Evolutionary conservation across 148 eudicot species (phyloP).

Genomic region (Vaccinium myrtillus): DNA sequence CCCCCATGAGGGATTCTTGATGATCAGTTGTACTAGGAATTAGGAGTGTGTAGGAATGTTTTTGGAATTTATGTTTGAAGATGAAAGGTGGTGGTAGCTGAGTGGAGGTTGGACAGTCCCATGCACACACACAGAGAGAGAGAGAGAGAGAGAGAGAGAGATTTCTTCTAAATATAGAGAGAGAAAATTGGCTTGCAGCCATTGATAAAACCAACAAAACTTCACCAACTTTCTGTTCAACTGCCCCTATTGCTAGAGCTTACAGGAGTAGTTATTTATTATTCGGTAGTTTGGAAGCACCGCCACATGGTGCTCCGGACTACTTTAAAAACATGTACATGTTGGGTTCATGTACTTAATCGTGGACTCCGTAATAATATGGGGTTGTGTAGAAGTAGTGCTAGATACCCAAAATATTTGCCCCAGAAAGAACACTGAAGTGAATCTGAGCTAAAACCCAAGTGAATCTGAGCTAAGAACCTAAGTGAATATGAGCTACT

Average conservation of each 20-base stretch:
- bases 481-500: no score
- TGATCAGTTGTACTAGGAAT: not conserved
- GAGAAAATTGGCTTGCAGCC: slow-evolving; percentile 31
- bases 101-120: slow-evolving; percentile 33
- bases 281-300: no score
- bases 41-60: slow-evolving; percentile 10
- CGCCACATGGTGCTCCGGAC: no score
- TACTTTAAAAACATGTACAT: no score
- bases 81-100: slow-evolving; percentile 29
- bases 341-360: no score
- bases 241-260: slow-evolving; percentile 43
- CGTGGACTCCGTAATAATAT: no score
- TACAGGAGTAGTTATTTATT: not conserved
- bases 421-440: no score
- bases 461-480: no score
- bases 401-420: no score
- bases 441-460: no score
- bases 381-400: no score
- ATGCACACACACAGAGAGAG: slow-evolving; percentile 19
- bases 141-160: slow-evolving; percentile 23
- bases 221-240: slow-evolving; percentile 80
- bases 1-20: slow-evolving; percentile 23
- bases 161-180: slow-evolving; percentile 24
- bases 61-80: slow-evolving; percentile 12
- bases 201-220: slow-evolving; percentile 60